A percentile compares a stretch with the other conserved stretches of the same genome.
phyloP scores from a whole-genome alignment of 768 basidiomycete genomes.

The Lentinula detonsa region DNA sequence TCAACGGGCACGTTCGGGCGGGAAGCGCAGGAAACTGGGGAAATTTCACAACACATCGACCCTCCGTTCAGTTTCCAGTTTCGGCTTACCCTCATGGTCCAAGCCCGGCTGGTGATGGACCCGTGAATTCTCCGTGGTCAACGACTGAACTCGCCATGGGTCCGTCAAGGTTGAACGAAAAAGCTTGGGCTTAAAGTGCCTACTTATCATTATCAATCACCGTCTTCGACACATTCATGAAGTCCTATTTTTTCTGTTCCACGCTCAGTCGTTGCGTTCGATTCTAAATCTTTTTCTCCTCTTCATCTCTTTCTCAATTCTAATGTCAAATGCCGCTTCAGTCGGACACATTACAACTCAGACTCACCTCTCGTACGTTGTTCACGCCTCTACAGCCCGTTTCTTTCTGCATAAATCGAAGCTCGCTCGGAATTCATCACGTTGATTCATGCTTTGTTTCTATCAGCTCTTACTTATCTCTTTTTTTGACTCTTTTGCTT shows the following conservation, averaged over 20 bases:
- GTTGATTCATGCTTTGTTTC: conserved; percentile 5
- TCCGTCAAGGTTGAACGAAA: conserved; percentile 49
- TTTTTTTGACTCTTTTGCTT: conserved; percentile 9
- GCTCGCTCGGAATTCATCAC: neutral
- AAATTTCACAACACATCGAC: conserved; percentile 48
- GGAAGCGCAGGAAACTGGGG: conserved; percentile 83
- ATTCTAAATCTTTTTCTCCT: conserved; percentile 11
- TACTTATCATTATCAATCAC: conserved; percentile 11
- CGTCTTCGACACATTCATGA: conserved; percentile 14
- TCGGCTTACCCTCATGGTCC: conserved; percentile 50
- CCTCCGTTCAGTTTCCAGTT: conserved; percentile 24
- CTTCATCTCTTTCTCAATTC: conserved; percentile 9
- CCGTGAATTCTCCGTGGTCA: conserved; percentile 54
- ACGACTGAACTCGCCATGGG: conserved; percentile 46
- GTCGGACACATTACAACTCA: neutral
- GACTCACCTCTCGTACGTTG: conserved; percentile 13
- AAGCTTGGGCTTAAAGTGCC: conserved; percentile 45
- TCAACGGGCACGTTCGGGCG: conserved; percentile 65
- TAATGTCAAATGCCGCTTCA: neutral
- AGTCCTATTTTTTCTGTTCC: conserved; percentile 14
- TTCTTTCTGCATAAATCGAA: neutral
- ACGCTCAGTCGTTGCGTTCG: conserved; percentile 29
- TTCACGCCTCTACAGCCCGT: neutral
- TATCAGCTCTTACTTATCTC: conserved; percentile 5
- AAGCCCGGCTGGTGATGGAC: conserved; percentile 52